Base-by-base conservation (phyloP, 177 flowering plant genomes). In the Vitis hybrid region DNA sequence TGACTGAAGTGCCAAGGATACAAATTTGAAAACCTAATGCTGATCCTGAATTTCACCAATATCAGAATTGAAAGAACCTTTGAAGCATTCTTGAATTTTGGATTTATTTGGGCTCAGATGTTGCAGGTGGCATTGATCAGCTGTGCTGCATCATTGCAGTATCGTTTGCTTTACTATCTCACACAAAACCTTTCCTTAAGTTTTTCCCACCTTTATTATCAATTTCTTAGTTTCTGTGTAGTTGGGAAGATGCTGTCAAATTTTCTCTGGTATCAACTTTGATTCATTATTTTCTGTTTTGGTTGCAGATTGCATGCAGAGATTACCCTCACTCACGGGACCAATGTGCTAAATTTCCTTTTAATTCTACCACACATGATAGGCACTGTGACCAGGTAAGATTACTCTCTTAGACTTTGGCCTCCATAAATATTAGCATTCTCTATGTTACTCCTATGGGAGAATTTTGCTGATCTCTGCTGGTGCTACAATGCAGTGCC, bases 321-420 rank as follows among this genome's bases (percentile, higher is more conserved):
- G 98, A 94, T 74, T 94, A 74, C 49, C 91, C 98, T 69, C 97
- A 94, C 78, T 54, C 97, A 15, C 82, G 98, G 48, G 90, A 91
- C 78, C 78, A 75, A 45, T 94, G 98, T 77, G 93, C 79, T 45
- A 87, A 72, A 60, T 88, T 77, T 82, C 89, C 85, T 23, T 92
- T 92, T 73, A 68, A 65, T 52, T 78, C 89, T 11, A 83, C 89
- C 17, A 82, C 87, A 7, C 94, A 92, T 77, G 88, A 83, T 60
- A 77, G 50, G 32, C 84, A 87, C 62, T 94, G 98, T 72, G 80
- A 83, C 68, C 80, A 72, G 85, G 98, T 94, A 77, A 74, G 81
- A 56, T 74, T 14, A 15, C 60, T 56, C 15, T 50, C 23, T 11
- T 48, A 56, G 48, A 60, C 18, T 49, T 7, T 19, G 9, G 32